Evolutionary conservation across 164 flowering plant genomes (phyloP).

Genomic region (Stephania yunnanensis): DNA sequence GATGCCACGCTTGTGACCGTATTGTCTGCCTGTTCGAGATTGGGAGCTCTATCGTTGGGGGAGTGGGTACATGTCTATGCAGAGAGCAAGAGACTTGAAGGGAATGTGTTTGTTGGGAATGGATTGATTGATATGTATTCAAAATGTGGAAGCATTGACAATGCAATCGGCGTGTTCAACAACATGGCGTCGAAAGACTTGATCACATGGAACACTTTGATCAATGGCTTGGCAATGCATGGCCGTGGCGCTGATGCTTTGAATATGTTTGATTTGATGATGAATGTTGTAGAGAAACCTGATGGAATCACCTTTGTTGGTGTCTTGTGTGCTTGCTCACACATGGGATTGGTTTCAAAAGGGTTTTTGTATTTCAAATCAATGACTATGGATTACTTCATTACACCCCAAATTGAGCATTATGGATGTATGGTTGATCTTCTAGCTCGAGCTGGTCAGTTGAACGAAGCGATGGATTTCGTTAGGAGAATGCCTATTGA

Average conservation of each 20-base stretch:
- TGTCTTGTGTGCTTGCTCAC: slow-evolving; percentile 62
- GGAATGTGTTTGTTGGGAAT: slow-evolving; percentile 48
- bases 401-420: slow-evolving; percentile 64
- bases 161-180: slow-evolving; percentile 40
- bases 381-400: slow-evolving; percentile 41
- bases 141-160: slow-evolving; percentile 59
- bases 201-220: slow-evolving; percentile 64
- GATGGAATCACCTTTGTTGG: slow-evolving; percentile 67
- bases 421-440: slow-evolving; percentile 79
- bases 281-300: slow-evolving; percentile 34
- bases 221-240: slow-evolving; percentile 59
- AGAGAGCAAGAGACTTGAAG: slow-evolving; percentile 33
- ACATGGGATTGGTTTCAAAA: slow-evolving; percentile 53
- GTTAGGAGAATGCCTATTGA: slow-evolving; percentile 53
- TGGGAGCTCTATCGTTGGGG: slow-evolving; percentile 57
- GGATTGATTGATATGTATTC: slow-evolving; percentile 70
- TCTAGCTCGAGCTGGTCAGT: slow-evolving; percentile 49
- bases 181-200: slow-evolving; percentile 46
- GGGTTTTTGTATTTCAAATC: slow-evolving; percentile 45
- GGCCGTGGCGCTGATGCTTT: slow-evolving; percentile 57
- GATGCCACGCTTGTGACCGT: slow-evolving; percentile 58
- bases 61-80: slow-evolving; percentile 56
- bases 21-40: slow-evolving; percentile 55
- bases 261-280: slow-evolving; percentile 41
- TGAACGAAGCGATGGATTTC: slow-evolving; percentile 47